A percentile compares a stretch with the other conserved stretches of the same genome.
Evolutionary conservation across 1,139 yeast genomes (phyloP).

Genomic region (Yamadazyma blattariae): DNA sequence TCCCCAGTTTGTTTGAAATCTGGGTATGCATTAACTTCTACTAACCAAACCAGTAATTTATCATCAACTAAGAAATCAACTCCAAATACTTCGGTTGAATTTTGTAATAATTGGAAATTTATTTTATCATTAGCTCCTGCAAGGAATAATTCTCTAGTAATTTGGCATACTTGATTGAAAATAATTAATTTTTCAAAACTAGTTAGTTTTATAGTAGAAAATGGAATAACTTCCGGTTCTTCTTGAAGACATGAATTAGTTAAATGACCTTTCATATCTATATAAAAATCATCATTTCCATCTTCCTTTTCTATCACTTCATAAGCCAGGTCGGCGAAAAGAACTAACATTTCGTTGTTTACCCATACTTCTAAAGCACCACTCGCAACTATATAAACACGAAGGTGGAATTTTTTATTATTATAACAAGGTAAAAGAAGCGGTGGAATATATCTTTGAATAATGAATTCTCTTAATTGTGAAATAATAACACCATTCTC

Average conservation of each 20-base stretch:
- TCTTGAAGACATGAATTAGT: slow-evolving; percentile 90
- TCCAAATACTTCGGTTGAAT: slow-evolving; percentile 86
- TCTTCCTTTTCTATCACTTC: slow-evolving; percentile 11
- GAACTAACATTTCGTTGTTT: slow-evolving; percentile 71
- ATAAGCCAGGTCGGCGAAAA: slow-evolving; percentile 68
- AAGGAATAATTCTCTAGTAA: slow-evolving; percentile 68
- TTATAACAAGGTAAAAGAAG: slow-evolving; percentile 58
- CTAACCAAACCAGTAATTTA: slow-evolving; percentile 51
- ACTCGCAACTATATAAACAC: slow-evolving; percentile 77
- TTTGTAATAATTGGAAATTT: slow-evolving; percentile 82
- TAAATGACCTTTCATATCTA: slow-evolving; percentile 67
- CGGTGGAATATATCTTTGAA: slow-evolving; percentile 77
- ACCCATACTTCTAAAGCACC: slow-evolving; percentile 79
- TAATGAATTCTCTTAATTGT: slow-evolving; percentile 85
- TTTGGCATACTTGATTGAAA: slow-evolving; percentile 53
- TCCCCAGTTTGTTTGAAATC: slow-evolving; percentile 96
- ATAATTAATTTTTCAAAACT: slow-evolving; percentile 30
- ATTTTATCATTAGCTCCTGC: slow-evolving; percentile 83
- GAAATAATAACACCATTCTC: slow-evolving; percentile 71
- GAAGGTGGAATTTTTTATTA: slow-evolving; percentile 81
- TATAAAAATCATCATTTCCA: slow-evolving; percentile 17
- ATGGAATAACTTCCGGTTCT: slow-evolving; percentile 57
- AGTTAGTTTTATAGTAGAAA: slow-evolving; percentile 51
- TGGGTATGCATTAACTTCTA: slow-evolving; percentile 92
- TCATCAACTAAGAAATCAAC: slow-evolving; percentile 77